Conservation (phyloP, 2,329 filamentous ascomycete genomes). For the Drechslera avenae region DNA sequence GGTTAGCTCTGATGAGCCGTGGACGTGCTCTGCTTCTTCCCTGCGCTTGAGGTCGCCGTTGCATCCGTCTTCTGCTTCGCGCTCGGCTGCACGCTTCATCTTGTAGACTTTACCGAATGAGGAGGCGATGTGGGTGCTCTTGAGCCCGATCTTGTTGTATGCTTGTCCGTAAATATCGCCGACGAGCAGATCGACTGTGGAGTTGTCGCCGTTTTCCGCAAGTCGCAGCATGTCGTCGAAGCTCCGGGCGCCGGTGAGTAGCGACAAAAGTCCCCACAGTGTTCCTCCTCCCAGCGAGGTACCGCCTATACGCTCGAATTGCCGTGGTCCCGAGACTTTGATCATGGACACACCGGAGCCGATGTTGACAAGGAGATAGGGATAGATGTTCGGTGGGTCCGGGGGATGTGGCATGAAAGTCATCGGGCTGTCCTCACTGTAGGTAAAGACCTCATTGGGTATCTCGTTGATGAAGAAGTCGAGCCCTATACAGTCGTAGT, state of each 20-base stretch:
- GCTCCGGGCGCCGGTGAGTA: conserved; percentile 90
- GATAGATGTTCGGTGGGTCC: conserved; percentile 74
- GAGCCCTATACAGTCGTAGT: conserved; percentile 64
- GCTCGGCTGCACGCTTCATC: conserved; percentile 84
- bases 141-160: conserved; percentile 94
- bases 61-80: conserved; percentile 71
- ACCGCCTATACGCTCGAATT: conserved; percentile 89
- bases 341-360: conserved; percentile 96
- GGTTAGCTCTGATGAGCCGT: conserved; percentile 36
- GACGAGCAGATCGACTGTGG: conserved; percentile 92
- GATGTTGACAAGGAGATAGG: conserved; percentile 97
- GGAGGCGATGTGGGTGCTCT: conserved; percentile 92
- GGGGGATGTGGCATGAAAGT: conserved; percentile 76
- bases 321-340: conserved; percentile 87
- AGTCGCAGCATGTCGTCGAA: conserved; percentile 97
- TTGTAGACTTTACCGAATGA: conserved; percentile 97
- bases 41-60: conserved; percentile 56
- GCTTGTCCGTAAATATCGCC: conserved; percentile 97
- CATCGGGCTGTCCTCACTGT: conserved; percentile 83
- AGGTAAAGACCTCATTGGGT: conserved; percentile 94
- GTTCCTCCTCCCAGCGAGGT: conserved; percentile 96
- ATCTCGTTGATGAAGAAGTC: conserved; percentile 99
- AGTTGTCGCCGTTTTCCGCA: conserved; percentile 89
- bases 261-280: conserved; percentile 89
- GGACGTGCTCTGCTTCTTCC: conserved; percentile 44